phyloP scores from a whole-genome alignment of 2,329 filamentous ascomycete genomes.

The Lizonia empirigonia region DNA sequence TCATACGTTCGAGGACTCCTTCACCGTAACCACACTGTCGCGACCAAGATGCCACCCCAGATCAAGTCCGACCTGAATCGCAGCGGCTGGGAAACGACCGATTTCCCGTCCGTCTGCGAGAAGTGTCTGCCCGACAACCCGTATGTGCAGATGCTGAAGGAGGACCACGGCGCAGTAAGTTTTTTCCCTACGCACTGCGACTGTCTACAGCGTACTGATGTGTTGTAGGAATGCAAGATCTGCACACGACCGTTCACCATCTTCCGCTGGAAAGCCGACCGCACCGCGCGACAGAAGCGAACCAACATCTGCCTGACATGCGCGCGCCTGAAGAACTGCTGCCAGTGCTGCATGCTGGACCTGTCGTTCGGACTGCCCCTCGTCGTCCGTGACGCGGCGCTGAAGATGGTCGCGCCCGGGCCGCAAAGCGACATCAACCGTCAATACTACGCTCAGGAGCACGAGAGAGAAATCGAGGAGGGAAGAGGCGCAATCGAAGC shows the following conservation, averaged over 20 bases:
- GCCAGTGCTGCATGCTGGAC: constrained; percentile 98
- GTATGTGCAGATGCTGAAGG: constrained; percentile 98
- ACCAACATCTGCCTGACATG: constrained; percentile 97
- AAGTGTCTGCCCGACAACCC: constrained; percentile 94
- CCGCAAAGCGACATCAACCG: constrained; percentile 91
- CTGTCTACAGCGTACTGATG: constrained; percentile 66
- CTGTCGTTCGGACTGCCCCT: constrained; percentile 94
- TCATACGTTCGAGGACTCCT: constrained; percentile 7
- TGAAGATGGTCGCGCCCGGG: constrained; percentile 97
- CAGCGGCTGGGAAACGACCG: constrained; percentile 93
- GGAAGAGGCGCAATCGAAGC: constrained; percentile 80
- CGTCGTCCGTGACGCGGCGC: constrained; percentile 89
- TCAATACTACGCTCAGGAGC: constrained; percentile 97
- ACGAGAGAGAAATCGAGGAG: constrained; percentile 93
- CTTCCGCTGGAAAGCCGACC: constrained; percentile 92
- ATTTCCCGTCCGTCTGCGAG: constrained; percentile 88
- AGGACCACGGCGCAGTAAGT: constrained; percentile 89
- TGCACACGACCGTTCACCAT: constrained; percentile 96
- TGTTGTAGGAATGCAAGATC: constrained; percentile 59
- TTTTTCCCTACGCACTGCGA: constrained; percentile 64
- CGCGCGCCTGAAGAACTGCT: constrained; percentile 97
- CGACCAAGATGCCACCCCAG: constrained; percentile 74
- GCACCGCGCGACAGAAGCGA: constrained; percentile 87
- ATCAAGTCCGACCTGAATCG: constrained; percentile 97
- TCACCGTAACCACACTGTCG: neutral